Percentiles rank a stretch among this genome's conserved stretches.
phyloP scores from a whole-genome alignment of 768 basidiomycete species.

The Podaxis pistillaris region DNA sequence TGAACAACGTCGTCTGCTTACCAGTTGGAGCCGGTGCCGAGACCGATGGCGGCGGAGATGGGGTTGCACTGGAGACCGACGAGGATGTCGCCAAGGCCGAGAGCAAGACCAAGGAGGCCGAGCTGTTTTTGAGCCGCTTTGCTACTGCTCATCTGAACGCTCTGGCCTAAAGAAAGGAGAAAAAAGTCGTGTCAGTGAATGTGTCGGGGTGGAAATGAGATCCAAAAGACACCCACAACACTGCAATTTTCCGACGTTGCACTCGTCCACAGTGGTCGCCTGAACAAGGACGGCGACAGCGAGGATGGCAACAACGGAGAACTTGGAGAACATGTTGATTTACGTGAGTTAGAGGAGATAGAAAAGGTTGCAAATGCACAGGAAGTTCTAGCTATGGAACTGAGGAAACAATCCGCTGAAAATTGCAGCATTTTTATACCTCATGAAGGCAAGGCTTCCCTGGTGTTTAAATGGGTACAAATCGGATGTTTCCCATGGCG shows the following conservation, averaged over 20 bases:
- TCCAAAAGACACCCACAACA: background rate
- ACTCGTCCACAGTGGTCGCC: background rate
- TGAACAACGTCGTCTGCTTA: conserved; percentile 4
- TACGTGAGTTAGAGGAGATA: background rate
- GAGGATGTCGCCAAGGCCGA: conserved; percentile 15
- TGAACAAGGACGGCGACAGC: background rate
- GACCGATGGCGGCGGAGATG: conserved; percentile 20
- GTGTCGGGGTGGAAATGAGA: background rate
- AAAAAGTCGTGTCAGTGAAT: background rate
- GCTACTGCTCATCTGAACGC: background rate
- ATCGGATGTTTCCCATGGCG: background rate
- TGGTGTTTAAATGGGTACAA: background rate
- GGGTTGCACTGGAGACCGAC: conserved; percentile 25
- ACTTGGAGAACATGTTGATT: conserved; percentile 7
- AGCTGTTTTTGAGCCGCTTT: background rate
- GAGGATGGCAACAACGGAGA: conserved; percentile 3
- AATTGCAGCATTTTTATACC: background rate
- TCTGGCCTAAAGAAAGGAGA: background rate
- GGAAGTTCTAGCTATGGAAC: background rate
- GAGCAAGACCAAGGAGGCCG: conserved; percentile 13
- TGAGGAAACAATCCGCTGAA: background rate
- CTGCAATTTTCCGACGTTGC: conserved; percentile 11
- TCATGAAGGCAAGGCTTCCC: background rate
- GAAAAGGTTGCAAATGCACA: background rate
- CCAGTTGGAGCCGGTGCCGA: conserved; percentile 18